Evolutionary conservation across 805 yeast species (phyloP), one percentile per base, ranked within the genome.

Genomic region (Ogataea degrootiae): DNA sequence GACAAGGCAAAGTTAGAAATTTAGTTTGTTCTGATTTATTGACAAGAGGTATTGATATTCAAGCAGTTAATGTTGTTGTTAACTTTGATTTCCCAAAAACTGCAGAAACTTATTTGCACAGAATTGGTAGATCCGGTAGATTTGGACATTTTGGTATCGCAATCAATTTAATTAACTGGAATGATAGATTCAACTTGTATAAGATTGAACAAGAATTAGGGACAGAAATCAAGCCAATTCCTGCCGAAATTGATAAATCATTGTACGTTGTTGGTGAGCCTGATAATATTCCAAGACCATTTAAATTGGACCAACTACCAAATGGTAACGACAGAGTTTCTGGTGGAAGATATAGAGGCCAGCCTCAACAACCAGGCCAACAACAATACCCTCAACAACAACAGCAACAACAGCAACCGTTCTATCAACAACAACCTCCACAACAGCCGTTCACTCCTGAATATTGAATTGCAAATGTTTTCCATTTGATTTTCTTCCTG

Each of bases 81-180:
- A 94, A 94, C 73, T 94, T 94, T 67, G 99, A 94, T 69, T 94
- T 94, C 85, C 99, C 99, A 52, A 92, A 92, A 69, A 89, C 85
- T 45, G 97, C 98, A 7, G 99, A 94, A 69, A 94, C 98, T 37
- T 94, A 94, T 67, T 78, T 94, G 59, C 99, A 94, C 73, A 87
- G 98, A 78, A 94, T 92, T 59, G 98, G 98, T 77, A 89, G 99
- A 76, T 90, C 97, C 7, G 98, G 99, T 58, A 87, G 99, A 76
- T 94, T 88, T 63, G 99, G 99, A 56, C 99, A 94, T 68, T 81
- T 91, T 64, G 99, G 99, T 76, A 78, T 94, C 65, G 99, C 99
- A 33, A 90, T 94, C 63, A 94, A 94, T 72, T 79, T 94, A 61
- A 89, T 94, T 73, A 88, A 91, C 68, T 92, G 97, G 97, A 83